Evolutionary conservation across 2,329 filamentous ascomycete genomes (phyloP).

Genomic region (Trichoderma citrinoviride): DNA sequence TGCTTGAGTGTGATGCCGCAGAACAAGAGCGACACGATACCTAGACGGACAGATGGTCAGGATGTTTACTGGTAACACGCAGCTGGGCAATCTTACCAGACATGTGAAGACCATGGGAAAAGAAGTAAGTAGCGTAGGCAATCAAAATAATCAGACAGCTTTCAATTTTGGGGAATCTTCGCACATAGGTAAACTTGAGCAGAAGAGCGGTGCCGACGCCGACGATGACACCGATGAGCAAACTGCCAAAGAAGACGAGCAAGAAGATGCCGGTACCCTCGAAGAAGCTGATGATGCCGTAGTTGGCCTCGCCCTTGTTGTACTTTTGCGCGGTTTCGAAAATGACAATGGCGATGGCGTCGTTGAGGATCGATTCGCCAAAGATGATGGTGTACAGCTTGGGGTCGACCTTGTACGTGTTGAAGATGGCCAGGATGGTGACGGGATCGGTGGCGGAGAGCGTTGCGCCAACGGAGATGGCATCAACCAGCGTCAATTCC

Average conservation of each 20-base stretch:
- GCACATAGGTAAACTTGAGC: constrained; percentile 91
- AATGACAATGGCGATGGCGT: constrained; percentile 96
- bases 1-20: constrained; percentile 98
- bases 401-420: constrained; percentile 97
- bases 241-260: constrained; percentile 90
- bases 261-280: constrained; percentile 94
- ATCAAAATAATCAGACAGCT: constrained; percentile 92
- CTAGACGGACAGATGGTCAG: constrained; percentile 42
- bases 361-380: constrained; percentile 95
- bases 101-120: constrained; percentile 92
- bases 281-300: constrained; percentile 79
- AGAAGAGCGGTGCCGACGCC: constrained; percentile 84
- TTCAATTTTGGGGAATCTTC: constrained; percentile 92
- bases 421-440: constrained; percentile 97
- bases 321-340: constrained; percentile 98
- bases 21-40: constrained; percentile 94
- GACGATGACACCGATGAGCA: constrained; percentile 83
- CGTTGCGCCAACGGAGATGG: constrained; percentile 93
- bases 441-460: constrained; percentile 96
- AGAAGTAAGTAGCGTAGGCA: constrained; percentile 95
- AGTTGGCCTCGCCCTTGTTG: constrained; percentile 68
- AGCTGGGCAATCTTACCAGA: constrained; percentile 64
- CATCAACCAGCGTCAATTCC: constrained; percentile 87
- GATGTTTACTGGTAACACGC: background rate
- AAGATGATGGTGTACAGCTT: constrained; percentile 99